Percentiles rank a stretch among this genome's conserved stretches.
phyloP scores from a whole-genome alignment of 805 yeast species.

The Hanseniaspora valbyensis region DNA sequence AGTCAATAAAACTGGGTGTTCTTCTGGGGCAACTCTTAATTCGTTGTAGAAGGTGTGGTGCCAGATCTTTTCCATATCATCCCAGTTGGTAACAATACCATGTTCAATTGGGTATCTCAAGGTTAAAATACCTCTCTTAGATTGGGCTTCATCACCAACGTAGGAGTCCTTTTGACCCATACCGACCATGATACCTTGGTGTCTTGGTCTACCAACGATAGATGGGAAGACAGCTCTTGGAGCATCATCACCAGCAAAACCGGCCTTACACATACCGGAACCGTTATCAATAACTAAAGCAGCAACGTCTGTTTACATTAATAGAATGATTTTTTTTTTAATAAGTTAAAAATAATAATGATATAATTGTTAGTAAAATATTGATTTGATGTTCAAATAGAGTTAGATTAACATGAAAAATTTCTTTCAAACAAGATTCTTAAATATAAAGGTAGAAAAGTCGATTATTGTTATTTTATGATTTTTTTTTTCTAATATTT shows the following conservation, averaged over 20 bases:
- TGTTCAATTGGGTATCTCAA: conserved; percentile 99
- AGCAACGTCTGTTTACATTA: conserved; percentile 28
- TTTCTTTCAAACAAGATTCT: no score
- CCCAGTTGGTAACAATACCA: conserved; percentile 99
- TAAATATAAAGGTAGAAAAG: no score
- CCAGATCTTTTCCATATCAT: conserved; percentile 99
- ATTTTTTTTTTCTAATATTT: no score
- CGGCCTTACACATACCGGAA: conserved; percentile 99
- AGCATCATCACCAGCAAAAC: conserved; percentile 99
- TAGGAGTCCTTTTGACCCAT: conserved; percentile 99
- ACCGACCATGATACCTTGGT: conserved; percentile 99
- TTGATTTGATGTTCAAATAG: no score
- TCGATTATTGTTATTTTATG: no score
- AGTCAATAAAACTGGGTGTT: conserved; percentile 97
- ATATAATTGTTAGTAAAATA: conserved; percentile 9
- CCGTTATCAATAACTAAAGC: conserved; percentile 91
- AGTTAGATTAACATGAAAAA: no score
- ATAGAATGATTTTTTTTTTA: background rate
- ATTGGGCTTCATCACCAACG: conserved; percentile 99
- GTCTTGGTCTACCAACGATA: conserved; percentile 99
- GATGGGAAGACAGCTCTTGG: conserved; percentile 99
- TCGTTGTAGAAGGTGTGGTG: conserved; percentile 99
- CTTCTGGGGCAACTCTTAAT: conserved; percentile 99
- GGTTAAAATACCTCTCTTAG: conserved; percentile 99
- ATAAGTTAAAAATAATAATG: background rate